phyloP scores from a whole-genome alignment of 306 rosid genomes.

The Acmispon strigosus region DNA sequence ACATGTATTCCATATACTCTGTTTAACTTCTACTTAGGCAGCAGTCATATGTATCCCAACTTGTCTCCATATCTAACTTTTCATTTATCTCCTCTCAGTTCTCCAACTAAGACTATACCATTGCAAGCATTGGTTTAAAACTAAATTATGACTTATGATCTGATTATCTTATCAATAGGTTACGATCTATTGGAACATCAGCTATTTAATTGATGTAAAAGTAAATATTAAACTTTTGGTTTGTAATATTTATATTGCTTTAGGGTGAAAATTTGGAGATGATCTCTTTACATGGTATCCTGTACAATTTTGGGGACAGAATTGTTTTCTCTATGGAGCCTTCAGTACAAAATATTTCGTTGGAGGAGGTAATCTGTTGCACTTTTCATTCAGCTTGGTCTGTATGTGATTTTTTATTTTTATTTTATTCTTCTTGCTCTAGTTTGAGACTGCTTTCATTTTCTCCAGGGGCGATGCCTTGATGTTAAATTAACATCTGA shows the following conservation, averaged over 20 bases:
- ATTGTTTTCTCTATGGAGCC: slow-evolving; percentile 49
- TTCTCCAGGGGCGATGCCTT: slow-evolving; percentile 69
- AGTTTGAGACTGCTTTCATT: slow-evolving; percentile 24
- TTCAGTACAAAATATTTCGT: slow-evolving; percentile 43
- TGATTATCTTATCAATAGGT: background rate
- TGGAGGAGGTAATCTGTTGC: slow-evolving; percentile 56
- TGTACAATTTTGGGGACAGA: slow-evolving; percentile 51
- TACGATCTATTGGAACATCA: background rate
- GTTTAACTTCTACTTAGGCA: too few species aligned
- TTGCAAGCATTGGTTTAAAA: background rate
- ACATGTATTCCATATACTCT: too few species aligned
- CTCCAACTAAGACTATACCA: background rate
- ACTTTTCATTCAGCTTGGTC: slow-evolving; percentile 6
- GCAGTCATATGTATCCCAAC: too few species aligned
- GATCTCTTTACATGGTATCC: slow-evolving; percentile 48
- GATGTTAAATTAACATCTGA: slow-evolving; percentile 67
- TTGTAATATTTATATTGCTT: background rate
- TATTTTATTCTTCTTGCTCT: background rate
- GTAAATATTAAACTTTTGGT: background rate
- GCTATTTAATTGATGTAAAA: background rate
- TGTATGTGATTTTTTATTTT: background rate
- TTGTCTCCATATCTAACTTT: too few species aligned
- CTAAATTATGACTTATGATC: background rate
- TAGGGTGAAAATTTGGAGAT: slow-evolving; percentile 60
- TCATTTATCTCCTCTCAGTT: too few species aligned